These are phyloP conservation scores for Salix exigua DNA, from an alignment of 345 rosid species.

Conservation along the genomic window DNA sequence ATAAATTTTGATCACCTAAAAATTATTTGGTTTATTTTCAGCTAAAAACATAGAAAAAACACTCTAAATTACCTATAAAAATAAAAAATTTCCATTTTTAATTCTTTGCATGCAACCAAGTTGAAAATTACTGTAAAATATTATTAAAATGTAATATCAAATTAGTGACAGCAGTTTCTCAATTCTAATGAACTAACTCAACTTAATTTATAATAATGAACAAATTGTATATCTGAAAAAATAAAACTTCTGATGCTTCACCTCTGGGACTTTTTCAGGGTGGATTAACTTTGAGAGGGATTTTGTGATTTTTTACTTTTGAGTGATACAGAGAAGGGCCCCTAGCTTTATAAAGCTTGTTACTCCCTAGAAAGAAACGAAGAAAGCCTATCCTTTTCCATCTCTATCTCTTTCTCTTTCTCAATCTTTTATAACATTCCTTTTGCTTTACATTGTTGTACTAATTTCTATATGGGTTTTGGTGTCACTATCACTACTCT, in stretches of 20 bases:
- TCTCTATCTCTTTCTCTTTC: not conserved
- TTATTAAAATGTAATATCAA: too few relatives aligned
- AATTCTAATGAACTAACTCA: not conserved
- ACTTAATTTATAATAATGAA: not conserved
- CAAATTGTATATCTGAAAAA: not conserved
- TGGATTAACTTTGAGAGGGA: constrained; percentile 9
- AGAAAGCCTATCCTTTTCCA: not conserved
- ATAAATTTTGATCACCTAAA: too few relatives aligned
- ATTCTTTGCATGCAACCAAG: too few relatives aligned
- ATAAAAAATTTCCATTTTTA: too few relatives aligned
- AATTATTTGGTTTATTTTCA: too few relatives aligned
- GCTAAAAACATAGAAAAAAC: too few relatives aligned
- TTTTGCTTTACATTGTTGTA: constrained; percentile 7
- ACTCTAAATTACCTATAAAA: too few relatives aligned
- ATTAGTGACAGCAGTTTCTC: not conserved
- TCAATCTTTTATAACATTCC: constrained; percentile 10
- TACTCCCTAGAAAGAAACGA: not conserved
- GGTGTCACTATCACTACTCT: constrained; percentile 16
- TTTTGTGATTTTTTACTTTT: constrained; percentile 21
- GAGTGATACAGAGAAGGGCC: not conserved
- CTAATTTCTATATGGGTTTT: constrained; percentile 29
- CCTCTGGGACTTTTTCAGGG: constrained; percentile 21
- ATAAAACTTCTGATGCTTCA: constrained; percentile 33
- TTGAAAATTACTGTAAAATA: too few relatives aligned
- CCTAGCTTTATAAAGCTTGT: constrained; percentile 13